Evolutionary conservation across 768 basidiomycete genomes (phyloP), one percentile per base, ranked within the genome.

Genomic region (Termitomyces sp.): DNA sequence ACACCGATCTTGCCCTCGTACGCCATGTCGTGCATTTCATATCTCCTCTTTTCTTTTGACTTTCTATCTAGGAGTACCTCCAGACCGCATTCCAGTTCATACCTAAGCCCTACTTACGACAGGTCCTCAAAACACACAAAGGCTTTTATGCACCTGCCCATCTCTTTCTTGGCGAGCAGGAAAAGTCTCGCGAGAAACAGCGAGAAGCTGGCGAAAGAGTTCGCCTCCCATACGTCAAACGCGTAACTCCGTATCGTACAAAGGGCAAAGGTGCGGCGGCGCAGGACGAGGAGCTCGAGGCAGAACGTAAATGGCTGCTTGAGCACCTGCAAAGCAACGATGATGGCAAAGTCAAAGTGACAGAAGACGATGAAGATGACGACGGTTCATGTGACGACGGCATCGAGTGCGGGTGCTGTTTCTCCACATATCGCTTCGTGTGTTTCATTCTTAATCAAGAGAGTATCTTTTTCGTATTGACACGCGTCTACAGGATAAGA

Each of bases 321-420:
- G 66, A 66, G 19, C 71, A 69, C 58, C 57, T 72, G 1, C 53
- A 59, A 31, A 48, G 49, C 9, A 17, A 28, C n/a, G 38, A 14
- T 14, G 17, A 62, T 12, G 60, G 64, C 0, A 71, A 70, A 23
- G 69, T 73, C 43, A 66, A 70, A 26, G 69, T 72, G 44, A 66
- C 71, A 37, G 52, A 23, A 41, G 68, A 23, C 40, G 68, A 49
- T 4, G 51, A 59, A 10, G 61, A 56, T 44, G 70, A 70, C 48
- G 68, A 75, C 15, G 60, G 52, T 40, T 67, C 74, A n/a, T 77
- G 76, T 0, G 63, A 68, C 54, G 68, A 78, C 50, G 88, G 86
- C 2, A 83, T 94, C 37, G 91, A 94, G 63, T 95, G 94, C 63
- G 89, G 87, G 12, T 95, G 93, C 64, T 97, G 94, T 70, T 96